phyloP scores from a whole-genome alignment of 1,284 basidiomycete genomes.

The Ganoderma sp. region DNA sequence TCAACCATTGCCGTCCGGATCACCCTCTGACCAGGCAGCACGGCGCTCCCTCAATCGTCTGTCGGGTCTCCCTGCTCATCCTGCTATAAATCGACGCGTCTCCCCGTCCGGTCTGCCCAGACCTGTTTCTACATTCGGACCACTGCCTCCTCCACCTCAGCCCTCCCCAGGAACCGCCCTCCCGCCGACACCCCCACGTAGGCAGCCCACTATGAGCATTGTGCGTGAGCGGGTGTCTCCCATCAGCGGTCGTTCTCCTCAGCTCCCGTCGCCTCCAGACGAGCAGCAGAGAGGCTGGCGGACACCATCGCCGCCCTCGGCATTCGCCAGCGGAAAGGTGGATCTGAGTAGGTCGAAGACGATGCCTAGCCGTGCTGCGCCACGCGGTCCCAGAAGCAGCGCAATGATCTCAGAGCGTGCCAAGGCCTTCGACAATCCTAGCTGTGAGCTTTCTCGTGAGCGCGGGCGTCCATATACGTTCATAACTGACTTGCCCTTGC shows the following conservation, averaged over 20 bases:
- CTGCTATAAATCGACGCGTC: constrained; percentile 30
- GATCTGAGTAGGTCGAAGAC: constrained; percentile 35
- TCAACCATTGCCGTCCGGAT: constrained; percentile 11
- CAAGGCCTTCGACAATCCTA: constrained; percentile 43
- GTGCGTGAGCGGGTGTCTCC: constrained; percentile 21
- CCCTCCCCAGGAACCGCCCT: constrained; percentile 5
- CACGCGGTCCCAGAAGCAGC: constrained; percentile 47
- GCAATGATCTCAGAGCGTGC: constrained; percentile 55
- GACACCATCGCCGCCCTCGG: constrained; percentile 24
- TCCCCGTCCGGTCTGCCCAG: constrained; percentile 18
- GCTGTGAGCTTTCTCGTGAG: constrained; percentile 26
- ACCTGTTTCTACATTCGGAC: constrained; percentile 26
- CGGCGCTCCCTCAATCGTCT: constrained; percentile 22
- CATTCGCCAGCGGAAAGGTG: constrained; percentile 14
- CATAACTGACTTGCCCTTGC: constrained; percentile 20
- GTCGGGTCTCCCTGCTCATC: constrained; percentile 33
- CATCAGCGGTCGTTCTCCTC: constrained; percentile 17
- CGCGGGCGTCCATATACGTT: neutral
- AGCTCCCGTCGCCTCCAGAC: constrained; percentile 27
- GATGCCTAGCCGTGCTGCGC: constrained; percentile 28
- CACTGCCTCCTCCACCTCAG: constrained; percentile 27
- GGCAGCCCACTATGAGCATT: constrained; percentile 19
- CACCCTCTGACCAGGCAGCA: constrained; percentile 16
- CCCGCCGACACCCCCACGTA: constrained; percentile 18
- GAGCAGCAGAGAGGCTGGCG: constrained; percentile 24